Base-by-base conservation (phyloP, 257 asterid genomes). In the Solanum chiquidenum region DNA sequence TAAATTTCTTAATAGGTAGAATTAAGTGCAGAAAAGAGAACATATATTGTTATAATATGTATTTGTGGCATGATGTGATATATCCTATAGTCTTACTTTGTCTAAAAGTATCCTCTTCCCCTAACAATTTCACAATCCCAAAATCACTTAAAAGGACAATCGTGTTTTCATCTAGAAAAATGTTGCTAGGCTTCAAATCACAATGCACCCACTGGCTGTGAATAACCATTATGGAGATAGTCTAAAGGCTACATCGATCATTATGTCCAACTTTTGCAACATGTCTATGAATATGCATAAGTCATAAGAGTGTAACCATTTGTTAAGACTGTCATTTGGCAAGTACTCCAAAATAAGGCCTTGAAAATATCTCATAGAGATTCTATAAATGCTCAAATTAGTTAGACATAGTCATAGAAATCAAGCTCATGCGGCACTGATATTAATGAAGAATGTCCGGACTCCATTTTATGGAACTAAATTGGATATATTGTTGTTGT, bases 121-220 rank as follows among this genome's bases (percentile, higher is more conserved):
- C 89, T 18, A 91, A 34, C 12, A 90, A n/a, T 73, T 89, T 90
- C 5, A 88, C 72, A 3, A 87, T 83, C 13, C 91, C 92, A 33
- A 91, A 90, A 85, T 91, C 91, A 69, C 84, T 69, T 3, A 90
- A 87, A 83, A 75, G 88, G 9, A 87, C 92, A 23, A 88, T 83
- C 89, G 86, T 85, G 9, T 90, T 64, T 31, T 62, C 35, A 29
- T 90, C 90, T 12, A 91, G 49, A 25, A 91, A 85, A 12, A 88
- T 88, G 27, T 88, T 91, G 49, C 88, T 86, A 7, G 92, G 91
- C 83, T 90, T 88, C 72, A 91, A 7, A 68, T 90, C 90, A 76
- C 89, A 89, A 37, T 91, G 93, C 35, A 87, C 83, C 83, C 64
- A 90, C 90, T 1, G 89, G 89, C 7, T 42, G 69, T 6, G 90